Evolutionary conservation across 306 rosid species (phyloP).

Genomic region (Acmispon strigosus): DNA sequence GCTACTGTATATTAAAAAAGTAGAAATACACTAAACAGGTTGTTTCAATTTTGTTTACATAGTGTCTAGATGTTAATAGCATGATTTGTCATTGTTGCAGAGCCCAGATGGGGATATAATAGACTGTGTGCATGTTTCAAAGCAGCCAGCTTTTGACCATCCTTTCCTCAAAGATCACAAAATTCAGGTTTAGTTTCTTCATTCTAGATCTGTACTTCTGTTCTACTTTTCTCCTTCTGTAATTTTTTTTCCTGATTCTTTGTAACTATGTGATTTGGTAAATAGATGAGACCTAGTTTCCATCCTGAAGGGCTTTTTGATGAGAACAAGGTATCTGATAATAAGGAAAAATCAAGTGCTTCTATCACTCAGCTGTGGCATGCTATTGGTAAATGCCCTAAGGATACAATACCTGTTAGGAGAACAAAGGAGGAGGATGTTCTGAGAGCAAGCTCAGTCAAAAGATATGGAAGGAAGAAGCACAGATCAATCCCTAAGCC

Average conservation of each 20-base stretch:
- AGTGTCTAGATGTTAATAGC: not conserved
- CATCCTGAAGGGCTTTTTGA: constrained; percentile 85
- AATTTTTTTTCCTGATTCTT: not conserved
- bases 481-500: constrained; percentile 69
- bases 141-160: constrained; percentile 95
- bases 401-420: constrained; percentile 79
- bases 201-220: not conserved
- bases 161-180: constrained; percentile 96
- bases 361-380: constrained; percentile 82
- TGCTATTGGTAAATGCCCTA: constrained; percentile 69
- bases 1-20: not conserved
- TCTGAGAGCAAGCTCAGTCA: constrained; percentile 81
- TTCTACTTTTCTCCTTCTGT: not conserved
- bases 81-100: constrained; percentile 43
- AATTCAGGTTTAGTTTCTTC: constrained; percentile 57
- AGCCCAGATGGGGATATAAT: constrained; percentile 96
- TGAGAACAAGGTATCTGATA: constrained; percentile 56
- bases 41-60: not conserved
- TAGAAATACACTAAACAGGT: not conserved
- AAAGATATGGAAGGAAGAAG: constrained; percentile 89
- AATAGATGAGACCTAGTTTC: constrained; percentile 71
- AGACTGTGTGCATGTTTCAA: constrained; percentile 79
- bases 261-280: constrained; percentile 9
- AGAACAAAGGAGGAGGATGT: constrained; percentile 86
- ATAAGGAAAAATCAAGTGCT: constrained; percentile 27